Conservation (phyloP, 768 basidiomycete genomes). For the Leccinum fibrillosum region DNA sequence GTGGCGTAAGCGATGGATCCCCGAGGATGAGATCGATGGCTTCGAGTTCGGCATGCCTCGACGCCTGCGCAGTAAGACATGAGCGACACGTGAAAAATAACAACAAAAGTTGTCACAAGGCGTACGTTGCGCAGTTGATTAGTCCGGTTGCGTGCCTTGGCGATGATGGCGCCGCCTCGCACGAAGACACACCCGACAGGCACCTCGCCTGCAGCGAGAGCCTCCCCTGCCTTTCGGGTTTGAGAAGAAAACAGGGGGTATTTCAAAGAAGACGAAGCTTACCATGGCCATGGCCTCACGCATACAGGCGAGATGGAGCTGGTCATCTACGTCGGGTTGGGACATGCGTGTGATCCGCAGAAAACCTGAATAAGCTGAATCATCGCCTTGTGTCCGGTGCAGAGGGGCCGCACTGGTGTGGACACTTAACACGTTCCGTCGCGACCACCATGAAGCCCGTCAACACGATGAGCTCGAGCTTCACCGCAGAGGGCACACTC, state of each 20-base stretch:
- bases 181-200: constrained; percentile 98
- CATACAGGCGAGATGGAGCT: constrained; percentile 68
- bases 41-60: constrained; percentile 95
- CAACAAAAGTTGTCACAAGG: neutral
- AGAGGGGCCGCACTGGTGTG: neutral
- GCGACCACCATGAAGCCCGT: constrained; percentile 14
- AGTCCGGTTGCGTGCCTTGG: constrained; percentile 87
- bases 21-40: constrained; percentile 87
- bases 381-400: constrained; percentile 7
- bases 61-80: constrained; percentile 56
- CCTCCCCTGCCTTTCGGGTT: constrained; percentile 72
- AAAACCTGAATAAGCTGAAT: neutral
- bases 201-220: constrained; percentile 80
- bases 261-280: constrained; percentile 8
- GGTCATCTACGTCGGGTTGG: neutral
- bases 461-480: constrained; percentile 10
- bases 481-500: constrained; percentile 61
- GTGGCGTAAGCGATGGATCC: constrained; percentile 54
- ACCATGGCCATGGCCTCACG: constrained; percentile 81
- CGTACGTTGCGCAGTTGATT: constrained; percentile 90
- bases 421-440: neutral
- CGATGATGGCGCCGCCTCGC: constrained; percentile 70
- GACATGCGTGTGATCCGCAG: neutral
- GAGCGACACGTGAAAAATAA: neutral
- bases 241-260: constrained; percentile 4